Evolutionary conservation across 257 asterid genomes (phyloP).

Genomic region (Avicennia marina): DNA sequence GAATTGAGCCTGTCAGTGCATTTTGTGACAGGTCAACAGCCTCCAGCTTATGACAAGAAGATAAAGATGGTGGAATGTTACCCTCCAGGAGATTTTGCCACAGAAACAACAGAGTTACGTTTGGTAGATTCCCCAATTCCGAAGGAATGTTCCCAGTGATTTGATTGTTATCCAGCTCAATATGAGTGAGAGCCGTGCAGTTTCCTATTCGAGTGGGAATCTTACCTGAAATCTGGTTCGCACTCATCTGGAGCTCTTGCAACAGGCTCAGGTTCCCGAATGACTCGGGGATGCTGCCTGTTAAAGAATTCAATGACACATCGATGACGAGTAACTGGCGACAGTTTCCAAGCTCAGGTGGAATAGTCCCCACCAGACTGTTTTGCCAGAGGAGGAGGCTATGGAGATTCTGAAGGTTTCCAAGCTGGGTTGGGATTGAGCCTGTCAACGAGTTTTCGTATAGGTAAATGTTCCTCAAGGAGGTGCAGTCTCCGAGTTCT

Average conservation of each 20-base stretch:
- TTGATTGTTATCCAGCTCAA: slow-evolving; percentile 77
- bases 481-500: slow-evolving; percentile 53
- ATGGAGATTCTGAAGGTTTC: slow-evolving; percentile 43
- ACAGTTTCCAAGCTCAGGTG: slow-evolving; percentile 61
- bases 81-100: slow-evolving; percentile 77
- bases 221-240: slow-evolving; percentile 60
- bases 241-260: slow-evolving; percentile 66
- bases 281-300: slow-evolving; percentile 54
- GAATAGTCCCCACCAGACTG: slow-evolving; percentile 55
- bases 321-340: slow-evolving; percentile 40
- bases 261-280: slow-evolving; percentile 45
- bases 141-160: slow-evolving; percentile 62
- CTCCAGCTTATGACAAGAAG: slow-evolving; percentile 52
- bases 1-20: slow-evolving; percentile 57
- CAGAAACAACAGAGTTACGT: slow-evolving; percentile 50
- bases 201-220: slow-evolving; percentile 58
- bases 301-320: slow-evolving; percentile 53
- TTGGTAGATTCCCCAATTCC: slow-evolving; percentile 50
- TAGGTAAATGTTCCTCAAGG: slow-evolving; percentile 44
- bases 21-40: slow-evolving; percentile 69
- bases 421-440: slow-evolving; percentile 51
- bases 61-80: slow-evolving; percentile 50
- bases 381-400: slow-evolving; percentile 70
- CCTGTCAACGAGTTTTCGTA: slow-evolving; percentile 70
- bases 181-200: slow-evolving; percentile 53